A percentile compares a stretch with the other conserved stretches of the same genome.
Conservation (phyloP, 108 stramenopile species). For the Skeletonema potamos region DNA sequence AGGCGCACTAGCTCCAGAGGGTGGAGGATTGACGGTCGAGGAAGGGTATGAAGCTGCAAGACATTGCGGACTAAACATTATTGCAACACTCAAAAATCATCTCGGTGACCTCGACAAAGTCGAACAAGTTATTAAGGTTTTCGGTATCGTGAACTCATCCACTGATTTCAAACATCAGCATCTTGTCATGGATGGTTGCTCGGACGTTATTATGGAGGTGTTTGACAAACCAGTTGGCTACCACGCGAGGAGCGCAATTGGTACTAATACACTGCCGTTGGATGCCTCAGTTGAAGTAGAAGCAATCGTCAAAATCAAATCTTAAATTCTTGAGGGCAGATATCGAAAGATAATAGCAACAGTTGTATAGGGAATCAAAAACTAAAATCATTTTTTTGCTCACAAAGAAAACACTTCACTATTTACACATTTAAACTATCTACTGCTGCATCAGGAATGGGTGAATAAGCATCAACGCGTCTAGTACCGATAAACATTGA, state of each 20-base stretch:
- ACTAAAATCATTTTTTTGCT: not conserved
- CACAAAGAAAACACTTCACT: not conserved
- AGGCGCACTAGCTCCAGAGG: conserved; percentile 75
- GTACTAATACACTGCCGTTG: conserved; percentile 77
- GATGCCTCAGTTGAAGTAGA: conserved; percentile 85
- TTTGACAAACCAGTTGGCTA: conserved; percentile 81
- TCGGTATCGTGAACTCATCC: conserved; percentile 87
- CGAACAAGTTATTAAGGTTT: conserved; percentile 80
- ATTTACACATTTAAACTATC: conserved; percentile 1
- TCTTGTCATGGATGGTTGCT: conserved; percentile 86
- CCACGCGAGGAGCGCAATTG: conserved; percentile 85
- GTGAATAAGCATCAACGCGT: not conserved
- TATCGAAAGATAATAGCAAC: not conserved
- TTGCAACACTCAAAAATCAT: conserved; percentile 78
- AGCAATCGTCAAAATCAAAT: conserved; percentile 73
- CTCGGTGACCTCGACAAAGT: conserved; percentile 85
- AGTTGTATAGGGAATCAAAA: not conserved
- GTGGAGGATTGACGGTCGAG: conserved; percentile 61
- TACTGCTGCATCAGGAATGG: not conserved
- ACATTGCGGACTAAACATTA: conserved; percentile 79
- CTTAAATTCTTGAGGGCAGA: not conserved
- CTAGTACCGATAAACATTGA: not conserved
- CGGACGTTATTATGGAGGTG: conserved; percentile 80
- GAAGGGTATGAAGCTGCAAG: conserved; percentile 90
- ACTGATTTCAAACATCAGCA: conserved; percentile 83